Base-by-base conservation (phyloP, 345 rosid genomes). In the Noccaea bulbosa region DNA sequence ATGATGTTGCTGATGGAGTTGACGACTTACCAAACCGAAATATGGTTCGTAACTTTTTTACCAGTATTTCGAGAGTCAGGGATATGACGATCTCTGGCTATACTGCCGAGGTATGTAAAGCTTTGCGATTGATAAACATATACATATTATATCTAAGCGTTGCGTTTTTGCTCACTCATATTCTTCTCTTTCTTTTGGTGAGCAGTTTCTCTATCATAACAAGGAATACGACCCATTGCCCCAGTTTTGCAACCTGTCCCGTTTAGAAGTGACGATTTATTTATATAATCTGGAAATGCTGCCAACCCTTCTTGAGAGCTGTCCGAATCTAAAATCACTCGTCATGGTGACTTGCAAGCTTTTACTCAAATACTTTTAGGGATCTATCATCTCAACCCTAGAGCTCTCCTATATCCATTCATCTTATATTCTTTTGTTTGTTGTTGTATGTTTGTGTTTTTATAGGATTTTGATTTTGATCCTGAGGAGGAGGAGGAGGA, bases 281-380 rank as follows among this genome's bases (percentile, higher is more conserved):
- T 5, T 6, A 30, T 3, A 3, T 0, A 4, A 0, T 37, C 9
- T 59, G n/a, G 39, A 59, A 2, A 70, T 48, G 14, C 40, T 63
- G 44, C 69, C 56, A 16, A 17, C 30, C 1, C 4, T 63, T 63
- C 56, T 63, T 7, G 56, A 63, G 44, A 47, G 69, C 11, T 63
- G 44, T 47, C 69, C 69, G 33, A 49, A 63, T 47, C 69, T 62
- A 9, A 62, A 62, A 44, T 60, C 52, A n/a, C 66, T 62, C 52
- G 66, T 62, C 27, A 8, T 62, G 51, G 27, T n/a, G 40, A 44
- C 15, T 68, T 48, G 15, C 27, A n/a, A n/a, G n/a, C n/a, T n/a
- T n/a, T n/a, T n/a, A n/a, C n/a, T n/a, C n/a, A n/a, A n/a, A n/a
- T n/a, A n/a, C n/a, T n/a, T n/a, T n/a, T n/a, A n/a, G n/a, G n/a